Conservation (phyloP, 345 rosid species). For the Erysimum cheiranthoides region DNA sequence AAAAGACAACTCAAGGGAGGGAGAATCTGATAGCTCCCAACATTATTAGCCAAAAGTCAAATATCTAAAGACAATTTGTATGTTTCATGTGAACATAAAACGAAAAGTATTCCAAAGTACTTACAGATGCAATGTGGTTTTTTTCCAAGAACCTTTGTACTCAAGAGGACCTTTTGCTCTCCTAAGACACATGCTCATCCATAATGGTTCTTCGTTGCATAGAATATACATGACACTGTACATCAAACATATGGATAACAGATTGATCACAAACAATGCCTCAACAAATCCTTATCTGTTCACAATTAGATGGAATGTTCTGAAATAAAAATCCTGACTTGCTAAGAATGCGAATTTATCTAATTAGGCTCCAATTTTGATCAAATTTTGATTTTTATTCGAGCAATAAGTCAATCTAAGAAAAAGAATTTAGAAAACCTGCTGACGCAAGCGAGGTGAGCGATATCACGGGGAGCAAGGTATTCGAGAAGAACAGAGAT, state of each 20-base stretch:
- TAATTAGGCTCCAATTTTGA: neutral
- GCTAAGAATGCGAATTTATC: neutral
- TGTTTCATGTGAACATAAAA: neutral
- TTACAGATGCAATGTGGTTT: slow-evolving; percentile 69
- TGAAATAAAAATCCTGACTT: slow-evolving; percentile 1
- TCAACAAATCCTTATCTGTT: neutral
- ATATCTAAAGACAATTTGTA: neutral
- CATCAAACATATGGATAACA: neutral
- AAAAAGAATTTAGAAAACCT: slow-evolving; percentile 53
- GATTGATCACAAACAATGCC: neutral
- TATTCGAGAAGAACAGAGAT: slow-evolving; percentile 63
- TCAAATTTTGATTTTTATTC: neutral
- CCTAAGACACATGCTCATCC: slow-evolving; percentile 81
- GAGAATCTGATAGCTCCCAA: neutral
- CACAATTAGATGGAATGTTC: neutral
- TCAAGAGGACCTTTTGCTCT: slow-evolving; percentile 59
- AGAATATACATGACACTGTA: slow-evolving; percentile 85
- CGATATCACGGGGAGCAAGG: slow-evolving; percentile 76
- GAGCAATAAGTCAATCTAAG: neutral
- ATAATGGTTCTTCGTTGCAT: slow-evolving; percentile 89
- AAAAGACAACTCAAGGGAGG: neutral
- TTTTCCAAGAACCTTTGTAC: slow-evolving; percentile 89
- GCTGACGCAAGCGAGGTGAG: slow-evolving; percentile 88
- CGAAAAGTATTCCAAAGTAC: slow-evolving; percentile 23
- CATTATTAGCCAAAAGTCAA: neutral